Base-by-base conservation (phyloP, 495 filamentous ascomycete species). In the Echria macrotheca region DNA sequence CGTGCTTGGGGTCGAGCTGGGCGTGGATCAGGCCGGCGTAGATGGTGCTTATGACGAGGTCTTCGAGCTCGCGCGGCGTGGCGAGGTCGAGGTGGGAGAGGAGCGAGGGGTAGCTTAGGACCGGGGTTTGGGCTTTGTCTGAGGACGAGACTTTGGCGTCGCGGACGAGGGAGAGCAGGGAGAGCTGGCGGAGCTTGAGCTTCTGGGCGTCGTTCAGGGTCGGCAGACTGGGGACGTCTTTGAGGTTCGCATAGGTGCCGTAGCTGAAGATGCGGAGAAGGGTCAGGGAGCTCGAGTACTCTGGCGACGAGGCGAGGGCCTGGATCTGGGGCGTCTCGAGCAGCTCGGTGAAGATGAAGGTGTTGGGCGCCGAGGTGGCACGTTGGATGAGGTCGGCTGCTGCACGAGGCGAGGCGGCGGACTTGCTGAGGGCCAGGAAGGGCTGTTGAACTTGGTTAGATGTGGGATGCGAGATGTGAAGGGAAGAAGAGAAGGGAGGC, bases 281-380 rank as follows among this genome's bases (percentile, higher is more conserved):
- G 5, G 75, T 80, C 17, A 91, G 74, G 67, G 87, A 81, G 32
- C 58, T 49, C 1, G 55, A 53, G 19, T 72, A 61, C 26, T 61
- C 47, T 5, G 73, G 73, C 12, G 41, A 14, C 14, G 65, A 61
- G 23, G 76, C 68, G 15, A 98, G 80, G 2, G 81, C 72, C 63
- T 94, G 87, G 55, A 97, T 81, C 54, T 90, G 84, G 1, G 86
- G 85, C 2, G 81, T 81, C 54, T 87, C 78, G 7, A 99, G 82
- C 0, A 99, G 83, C 73, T 97, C 93, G 41, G 87, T 81, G 73
- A 99, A 99, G 72, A 97, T 82, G 67, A 84, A 97, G 60, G 89
- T 91, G 62, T 95, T 86, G 8, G 87, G 81, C 41, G 79, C 82
- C 15, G 89, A 87, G 35, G 89, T 97, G 22, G 90, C 93, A 69